Percentiles rank a stretch among this genome's conserved stretches.
These are phyloP conservation scores for Apiospora sp. DNA, from an alignment of 2,329 filamentous ascomycete genomes.

Conservation along the genomic window DNA sequence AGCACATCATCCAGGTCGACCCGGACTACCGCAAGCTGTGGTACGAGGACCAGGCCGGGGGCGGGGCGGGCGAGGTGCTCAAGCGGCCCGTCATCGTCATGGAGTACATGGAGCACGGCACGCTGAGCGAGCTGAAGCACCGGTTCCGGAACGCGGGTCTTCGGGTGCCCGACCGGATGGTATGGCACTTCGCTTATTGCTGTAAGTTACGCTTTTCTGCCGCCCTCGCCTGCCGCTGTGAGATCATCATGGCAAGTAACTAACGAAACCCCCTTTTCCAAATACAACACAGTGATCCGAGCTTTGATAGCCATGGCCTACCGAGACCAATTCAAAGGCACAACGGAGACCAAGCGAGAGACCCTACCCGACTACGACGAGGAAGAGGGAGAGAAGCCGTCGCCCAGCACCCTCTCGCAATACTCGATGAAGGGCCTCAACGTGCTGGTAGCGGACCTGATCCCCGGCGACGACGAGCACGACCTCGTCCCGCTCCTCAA, in stretches of 20 bases:
- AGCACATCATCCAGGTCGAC: neutral
- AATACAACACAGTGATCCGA: neutral
- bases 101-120: slow-evolving; percentile 11
- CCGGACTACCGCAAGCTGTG: neutral
- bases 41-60: neutral
- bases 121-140: neutral
- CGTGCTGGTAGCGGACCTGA: neutral
- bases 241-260: neutral
- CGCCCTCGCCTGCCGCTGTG: neutral
- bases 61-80: neutral
- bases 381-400: too few relatives aligned
- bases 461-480: neutral
- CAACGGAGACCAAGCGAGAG: neutral
- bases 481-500: neutral
- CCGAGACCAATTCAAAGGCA: neutral
- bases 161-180: neutral
- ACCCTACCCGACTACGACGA: neutral
- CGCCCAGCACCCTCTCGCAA: neutral
- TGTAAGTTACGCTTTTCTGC: neutral
- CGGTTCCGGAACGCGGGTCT: neutral
- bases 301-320: neutral
- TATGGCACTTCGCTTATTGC: neutral
- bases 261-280: neutral
- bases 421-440: slow-evolving; percentile 1
- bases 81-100: neutral